A percentile compares a stretch with the other conserved stretches of the same genome.
These are phyloP conservation scores for Aureobasidium sp. DNA, from an alignment of 2,329 filamentous ascomycete genomes.

Conservation along the genomic window DNA sequence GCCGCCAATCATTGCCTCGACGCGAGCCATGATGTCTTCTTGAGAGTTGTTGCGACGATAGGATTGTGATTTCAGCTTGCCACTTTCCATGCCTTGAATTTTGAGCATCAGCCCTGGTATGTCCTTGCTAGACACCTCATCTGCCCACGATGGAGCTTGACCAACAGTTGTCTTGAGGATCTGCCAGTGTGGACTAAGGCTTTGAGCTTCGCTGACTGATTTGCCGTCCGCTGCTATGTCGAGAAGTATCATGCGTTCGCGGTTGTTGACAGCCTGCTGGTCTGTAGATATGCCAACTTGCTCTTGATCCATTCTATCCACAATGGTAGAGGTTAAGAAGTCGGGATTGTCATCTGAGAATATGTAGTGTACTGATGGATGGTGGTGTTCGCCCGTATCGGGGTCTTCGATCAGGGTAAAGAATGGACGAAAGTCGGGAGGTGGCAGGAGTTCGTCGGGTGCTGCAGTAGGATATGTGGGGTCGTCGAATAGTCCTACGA, in stretches of 20 bases:
- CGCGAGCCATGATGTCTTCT: conserved; percentile 13
- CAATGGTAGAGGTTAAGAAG: conserved; percentile 55
- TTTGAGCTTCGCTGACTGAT: conserved; percentile 59
- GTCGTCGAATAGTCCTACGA: background rate
- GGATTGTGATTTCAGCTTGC: background rate
- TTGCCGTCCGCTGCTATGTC: conserved; percentile 42
- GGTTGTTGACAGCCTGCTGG: background rate
- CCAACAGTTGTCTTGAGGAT: conserved; percentile 47
- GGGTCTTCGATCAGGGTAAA: conserved; percentile 78
- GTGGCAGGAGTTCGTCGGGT: conserved; percentile 27
- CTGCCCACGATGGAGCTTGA: conserved; percentile 56
- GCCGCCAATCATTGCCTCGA: conserved; percentile 14
- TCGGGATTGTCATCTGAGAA: conserved; percentile 88
- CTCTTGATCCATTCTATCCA: conserved; percentile 13
- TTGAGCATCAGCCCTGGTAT: conserved; percentile 50
- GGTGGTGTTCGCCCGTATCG: conserved; percentile 63
- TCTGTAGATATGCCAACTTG: background rate
- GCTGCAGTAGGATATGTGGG: conserved; percentile 7
- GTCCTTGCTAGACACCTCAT: conserved; percentile 19
- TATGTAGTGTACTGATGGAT: conserved; percentile 84
- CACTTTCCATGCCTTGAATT: conserved; percentile 31
- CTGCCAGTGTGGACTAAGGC: conserved; percentile 67
- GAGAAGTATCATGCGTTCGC: conserved; percentile 49
- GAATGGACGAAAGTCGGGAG: conserved; percentile 61
- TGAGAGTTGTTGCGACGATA: conserved; percentile 6